Percentiles rank a stretch among this genome's conserved stretches.
Conservation (phyloP, 176 grass and related monocot genomes). For the Lolium rigidum region DNA sequence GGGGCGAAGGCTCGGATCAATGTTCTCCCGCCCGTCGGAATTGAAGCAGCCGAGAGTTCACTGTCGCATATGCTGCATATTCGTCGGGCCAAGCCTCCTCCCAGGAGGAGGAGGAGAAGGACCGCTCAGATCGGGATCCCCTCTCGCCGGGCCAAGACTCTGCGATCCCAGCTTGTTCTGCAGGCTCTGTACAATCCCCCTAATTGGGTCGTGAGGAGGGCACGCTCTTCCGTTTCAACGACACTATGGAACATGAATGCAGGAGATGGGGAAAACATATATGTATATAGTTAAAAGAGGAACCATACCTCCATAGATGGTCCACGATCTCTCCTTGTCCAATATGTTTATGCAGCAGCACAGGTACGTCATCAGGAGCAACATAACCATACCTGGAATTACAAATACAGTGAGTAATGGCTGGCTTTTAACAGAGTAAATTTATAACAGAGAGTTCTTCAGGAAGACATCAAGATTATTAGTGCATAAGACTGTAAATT, state of each 20-base stretch:
- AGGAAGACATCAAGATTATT: neutral
- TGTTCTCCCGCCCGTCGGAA: too few relatives aligned
- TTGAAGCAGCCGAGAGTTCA: too few relatives aligned
- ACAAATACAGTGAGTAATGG: constrained; percentile 43
- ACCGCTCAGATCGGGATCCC: too few relatives aligned
- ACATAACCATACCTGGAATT: constrained; percentile 97
- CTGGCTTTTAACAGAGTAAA: constrained; percentile 7
- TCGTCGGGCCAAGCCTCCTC: too few relatives aligned
- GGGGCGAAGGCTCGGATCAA: too few relatives aligned
- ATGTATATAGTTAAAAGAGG: constrained; percentile 31
- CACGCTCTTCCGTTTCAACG: too few relatives aligned
- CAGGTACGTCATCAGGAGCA: constrained; percentile 86
- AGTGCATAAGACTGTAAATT: neutral
- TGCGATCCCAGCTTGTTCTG: too few relatives aligned
- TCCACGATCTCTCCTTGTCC: constrained; percentile 76
- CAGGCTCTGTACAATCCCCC: too few relatives aligned
- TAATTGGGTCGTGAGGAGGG: too few relatives aligned
- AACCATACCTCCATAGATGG: constrained; percentile 82
- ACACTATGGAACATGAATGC: neutral
- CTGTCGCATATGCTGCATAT: too few relatives aligned
- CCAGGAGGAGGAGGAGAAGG: too few relatives aligned
- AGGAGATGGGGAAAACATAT: neutral
- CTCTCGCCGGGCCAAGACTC: neutral
- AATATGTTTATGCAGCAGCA: constrained; percentile 80
- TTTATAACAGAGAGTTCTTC: neutral